These are phyloP conservation scores for Epithemia pelagica DNA, from an alignment of 108 stramenopile genomes.

Conservation along the genomic window DNA sequence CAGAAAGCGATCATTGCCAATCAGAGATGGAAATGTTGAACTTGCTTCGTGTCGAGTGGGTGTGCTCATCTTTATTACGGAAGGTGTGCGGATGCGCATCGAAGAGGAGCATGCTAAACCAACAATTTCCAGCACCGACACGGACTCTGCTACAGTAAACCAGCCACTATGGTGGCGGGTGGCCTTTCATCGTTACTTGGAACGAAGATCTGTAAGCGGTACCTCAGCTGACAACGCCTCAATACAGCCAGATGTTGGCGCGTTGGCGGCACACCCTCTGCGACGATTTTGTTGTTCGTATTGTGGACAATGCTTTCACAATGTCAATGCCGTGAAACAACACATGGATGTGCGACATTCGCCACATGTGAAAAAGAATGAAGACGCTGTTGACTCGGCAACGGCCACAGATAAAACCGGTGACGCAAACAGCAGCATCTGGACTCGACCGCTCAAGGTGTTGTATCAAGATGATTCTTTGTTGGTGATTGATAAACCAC, in stretches of 20 bases:
- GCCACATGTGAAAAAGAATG: too few relatives aligned
- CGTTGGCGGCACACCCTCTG: background rate
- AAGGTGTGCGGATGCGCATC: background rate
- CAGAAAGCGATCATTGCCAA: too few relatives aligned
- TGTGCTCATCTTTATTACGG: background rate
- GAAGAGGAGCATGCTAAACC: background rate
- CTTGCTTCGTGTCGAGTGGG: background rate
- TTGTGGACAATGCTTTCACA: conserved; percentile 1
- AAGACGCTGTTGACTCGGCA: too few relatives aligned
- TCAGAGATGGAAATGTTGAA: background rate
- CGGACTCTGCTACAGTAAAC: too few relatives aligned
- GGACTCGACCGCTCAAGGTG: conserved; percentile 12
- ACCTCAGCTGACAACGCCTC: background rate
- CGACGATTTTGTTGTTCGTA: background rate
- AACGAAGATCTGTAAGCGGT: background rate
- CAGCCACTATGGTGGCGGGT: too few relatives aligned
- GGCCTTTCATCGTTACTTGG: background rate
- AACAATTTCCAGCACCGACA: background rate
- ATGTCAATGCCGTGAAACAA: background rate
- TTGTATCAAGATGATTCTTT: conserved; percentile 18
- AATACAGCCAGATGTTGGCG: background rate
- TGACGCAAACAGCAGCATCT: conserved; percentile 8
- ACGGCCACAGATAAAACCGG: too few relatives aligned
- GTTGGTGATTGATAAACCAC: conserved; percentile 24
- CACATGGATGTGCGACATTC: background rate